A percentile compares a stretch with the other conserved stretches of the same genome.
Conservation (phyloP, 371 early-diverging fungal species). For the Actinomortierella ambigua region DNA sequence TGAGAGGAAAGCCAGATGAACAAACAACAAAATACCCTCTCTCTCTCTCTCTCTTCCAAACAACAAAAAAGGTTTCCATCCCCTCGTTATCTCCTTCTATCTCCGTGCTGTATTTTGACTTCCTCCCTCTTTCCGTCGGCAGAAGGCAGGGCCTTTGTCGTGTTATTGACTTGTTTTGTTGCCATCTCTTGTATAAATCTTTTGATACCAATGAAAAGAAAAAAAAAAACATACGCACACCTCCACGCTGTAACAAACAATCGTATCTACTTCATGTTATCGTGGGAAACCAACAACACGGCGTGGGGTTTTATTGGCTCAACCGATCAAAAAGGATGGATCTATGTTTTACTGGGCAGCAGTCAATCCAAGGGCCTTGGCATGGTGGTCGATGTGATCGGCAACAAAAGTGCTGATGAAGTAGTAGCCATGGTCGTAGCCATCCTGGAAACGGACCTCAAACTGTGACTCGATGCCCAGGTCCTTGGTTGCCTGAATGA, state of each 20-base stretch:
- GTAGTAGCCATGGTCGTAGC: slow-evolving; percentile 87
- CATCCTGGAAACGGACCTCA: slow-evolving; percentile 73
- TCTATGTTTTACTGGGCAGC: slow-evolving; percentile 1
- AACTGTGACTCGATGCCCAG: slow-evolving; percentile 53
- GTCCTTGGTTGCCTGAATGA: slow-evolving; percentile 54
- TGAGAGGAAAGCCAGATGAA: background rate
- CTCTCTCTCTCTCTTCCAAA: background rate
- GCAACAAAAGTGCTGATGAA: slow-evolving; percentile 81
- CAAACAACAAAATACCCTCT: background rate
- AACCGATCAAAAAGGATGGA: background rate
- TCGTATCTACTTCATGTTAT: background rate
- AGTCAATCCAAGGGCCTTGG: slow-evolving; percentile 44
- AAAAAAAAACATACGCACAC: background rate
- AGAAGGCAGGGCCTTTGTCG: too few species aligned
- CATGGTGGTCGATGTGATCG: slow-evolving; percentile 82
- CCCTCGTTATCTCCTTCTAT: background rate
- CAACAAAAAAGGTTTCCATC: background rate
- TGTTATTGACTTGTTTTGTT: too few species aligned
- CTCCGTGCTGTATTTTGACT: slow-evolving; percentile 28
- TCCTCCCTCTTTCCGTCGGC: too few species aligned
- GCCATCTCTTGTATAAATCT: too few species aligned
- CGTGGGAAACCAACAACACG: too few species aligned
- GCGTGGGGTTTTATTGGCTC: too few species aligned
- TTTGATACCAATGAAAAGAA: background rate
- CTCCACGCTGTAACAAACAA: too few species aligned